Evolutionary conservation across 169 alveolate genomes (phyloP).

Genomic region (Prorocentrum cordatum): DNA sequence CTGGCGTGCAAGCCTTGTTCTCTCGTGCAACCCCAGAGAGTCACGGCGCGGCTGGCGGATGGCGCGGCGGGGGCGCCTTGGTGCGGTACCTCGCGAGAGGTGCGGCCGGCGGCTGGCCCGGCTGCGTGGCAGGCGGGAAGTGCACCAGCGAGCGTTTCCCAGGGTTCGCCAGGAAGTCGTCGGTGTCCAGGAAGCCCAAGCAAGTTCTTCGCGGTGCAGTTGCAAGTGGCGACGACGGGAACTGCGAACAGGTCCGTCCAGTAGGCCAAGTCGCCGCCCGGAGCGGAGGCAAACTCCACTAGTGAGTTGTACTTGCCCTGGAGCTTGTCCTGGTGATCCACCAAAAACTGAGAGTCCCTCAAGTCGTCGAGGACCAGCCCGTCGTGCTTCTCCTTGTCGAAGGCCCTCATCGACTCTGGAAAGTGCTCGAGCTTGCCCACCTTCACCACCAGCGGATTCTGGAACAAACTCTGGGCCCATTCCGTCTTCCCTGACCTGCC

Average conservation of each 20-base stretch:
- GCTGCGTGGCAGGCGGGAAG: no score
- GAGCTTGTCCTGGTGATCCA: neutral
- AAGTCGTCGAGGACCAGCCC: neutral
- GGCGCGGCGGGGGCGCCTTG: no score
- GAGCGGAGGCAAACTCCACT: slow-evolving; percentile 3
- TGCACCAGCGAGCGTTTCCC: neutral
- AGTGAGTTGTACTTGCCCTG: slow-evolving; percentile 21
- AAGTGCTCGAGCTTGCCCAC: neutral
- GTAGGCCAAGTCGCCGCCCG: neutral
- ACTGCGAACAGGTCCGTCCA: neutral
- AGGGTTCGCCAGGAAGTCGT: neutral
- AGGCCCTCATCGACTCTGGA: neutral
- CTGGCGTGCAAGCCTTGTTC: no score
- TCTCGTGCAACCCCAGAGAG: no score
- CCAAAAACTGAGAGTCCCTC: neutral
- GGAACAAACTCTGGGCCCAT: neutral
- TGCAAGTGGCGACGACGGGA: neutral
- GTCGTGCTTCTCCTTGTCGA: neutral
- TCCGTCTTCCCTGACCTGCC: neutral
- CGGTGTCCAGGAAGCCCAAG: neutral
- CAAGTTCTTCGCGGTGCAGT: neutral
- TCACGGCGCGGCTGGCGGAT: no score
- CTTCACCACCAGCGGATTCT: neutral
- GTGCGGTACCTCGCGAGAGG: no score
- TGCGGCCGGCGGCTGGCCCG: no score